Conservation (phyloP, 1,284 basidiomycete genomes). For the Farysia itapuensis region DNA sequence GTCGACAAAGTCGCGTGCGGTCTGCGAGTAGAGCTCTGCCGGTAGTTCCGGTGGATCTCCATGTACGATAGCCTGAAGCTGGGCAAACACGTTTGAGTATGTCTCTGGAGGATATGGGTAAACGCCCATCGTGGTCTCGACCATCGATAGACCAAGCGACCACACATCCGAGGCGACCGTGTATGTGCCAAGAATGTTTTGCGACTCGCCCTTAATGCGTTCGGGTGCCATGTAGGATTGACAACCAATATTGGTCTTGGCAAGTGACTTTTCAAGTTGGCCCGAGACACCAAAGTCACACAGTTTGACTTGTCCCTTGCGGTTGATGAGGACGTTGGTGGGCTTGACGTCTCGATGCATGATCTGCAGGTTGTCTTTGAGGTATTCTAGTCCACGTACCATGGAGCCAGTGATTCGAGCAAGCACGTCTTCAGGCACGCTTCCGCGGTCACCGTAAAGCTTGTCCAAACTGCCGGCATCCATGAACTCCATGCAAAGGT, state of each 20-base stretch:
- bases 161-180: constrained; percentile 96
- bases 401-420: constrained; percentile 78
- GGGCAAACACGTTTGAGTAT: constrained; percentile 93
- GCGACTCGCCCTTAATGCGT: constrained; percentile 90
- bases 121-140: constrained; percentile 85
- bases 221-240: constrained; percentile 99
- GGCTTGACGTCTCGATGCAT: constrained; percentile 98
- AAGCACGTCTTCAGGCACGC: constrained; percentile 81
- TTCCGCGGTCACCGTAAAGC: constrained; percentile 62
- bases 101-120: constrained; percentile 99
- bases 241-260: constrained; percentile 98
- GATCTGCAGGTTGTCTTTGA: constrained; percentile 94
- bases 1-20: constrained; percentile 57
- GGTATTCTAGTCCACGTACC: constrained; percentile 88
- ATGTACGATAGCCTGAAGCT: constrained; percentile 92
- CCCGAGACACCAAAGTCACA: constrained; percentile 99
- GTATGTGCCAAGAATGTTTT: constrained; percentile 82
- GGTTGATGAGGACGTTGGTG: constrained; percentile 91
- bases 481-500: constrained; percentile 99
- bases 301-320: constrained; percentile 84
- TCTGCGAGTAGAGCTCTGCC: constrained; percentile 50
- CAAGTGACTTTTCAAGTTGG: constrained; percentile 90
- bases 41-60: constrained; percentile 87
- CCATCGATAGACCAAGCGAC: constrained; percentile 93
- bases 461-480: constrained; percentile 92